Evolutionary conservation across 2,329 filamentous ascomycete genomes (phyloP), one percentile per base, ranked within the genome.

Genomic region (Monosporascus sp.): DNA sequence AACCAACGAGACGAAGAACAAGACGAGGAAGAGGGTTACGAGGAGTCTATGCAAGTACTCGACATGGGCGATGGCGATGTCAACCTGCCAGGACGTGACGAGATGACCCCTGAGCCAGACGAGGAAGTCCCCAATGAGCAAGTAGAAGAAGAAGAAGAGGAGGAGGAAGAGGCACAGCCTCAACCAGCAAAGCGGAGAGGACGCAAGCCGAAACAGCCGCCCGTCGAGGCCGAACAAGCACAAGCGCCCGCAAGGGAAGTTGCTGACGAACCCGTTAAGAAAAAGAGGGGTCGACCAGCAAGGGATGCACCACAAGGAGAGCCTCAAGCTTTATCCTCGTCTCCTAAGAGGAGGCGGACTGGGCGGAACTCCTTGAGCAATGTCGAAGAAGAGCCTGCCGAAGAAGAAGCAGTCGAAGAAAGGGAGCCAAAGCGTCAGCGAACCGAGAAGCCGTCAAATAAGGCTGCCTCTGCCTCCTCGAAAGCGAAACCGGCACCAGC

Each of bases 351-450:
- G 22, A 48, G 53, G 8, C 58, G 61, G 22, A 60, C 62, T 48
- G 60, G 64, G 45, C 59, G 62, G 20, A 63, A 60, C 44, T 54
- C 58, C 24, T 57, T 55, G 26, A 59, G 55, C 26, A 58, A 54
- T 44, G 55, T 60, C 22, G 44, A 49, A 27, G 55, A 57, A 26
- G 56, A 57, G 24, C 37, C 48, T 20, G 53, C 51, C 8, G 55
- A 58, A 17, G 58, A 55, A 26, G 50, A 58, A 40, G 55, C 54
- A 52, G 53, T 52, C 9, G 60, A 61, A 46, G 53, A 55, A 37
- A 63, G 61, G 37, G 55, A 55, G 9, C 52, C 60, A 54, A 67
- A 66, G 53, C 62, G 64, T 17, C 60, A 57, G 48, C 63, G 59
- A 47, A 62, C 55, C 2, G 61, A 55, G 37, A 51, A 58, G 31